Percentiles rank a stretch among this genome's conserved stretches.
Evolutionary conservation across 768 basidiomycete species (phyloP).

Genomic region (Boletellus sp.): DNA sequence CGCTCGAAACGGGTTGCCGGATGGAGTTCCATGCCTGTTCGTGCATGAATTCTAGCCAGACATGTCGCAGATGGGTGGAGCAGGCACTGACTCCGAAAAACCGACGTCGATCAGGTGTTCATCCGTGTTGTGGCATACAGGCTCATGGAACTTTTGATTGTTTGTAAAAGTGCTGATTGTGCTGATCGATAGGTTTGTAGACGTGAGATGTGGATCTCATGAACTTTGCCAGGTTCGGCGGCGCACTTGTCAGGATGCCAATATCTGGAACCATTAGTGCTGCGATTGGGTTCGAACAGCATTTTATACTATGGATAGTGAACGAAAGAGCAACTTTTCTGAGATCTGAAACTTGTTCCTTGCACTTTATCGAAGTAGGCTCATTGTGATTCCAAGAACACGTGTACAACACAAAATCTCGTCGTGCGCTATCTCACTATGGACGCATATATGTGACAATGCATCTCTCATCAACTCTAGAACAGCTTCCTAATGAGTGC

Average conservation of each 20-base stretch:
- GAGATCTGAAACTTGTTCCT: no score
- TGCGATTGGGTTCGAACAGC: constrained; percentile 47
- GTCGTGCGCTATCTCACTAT: no score
- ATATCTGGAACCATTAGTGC: constrained; percentile 67
- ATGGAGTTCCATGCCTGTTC: constrained; percentile 59
- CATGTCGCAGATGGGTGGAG: constrained; percentile 53
- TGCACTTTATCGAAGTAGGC: no score
- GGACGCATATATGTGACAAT: no score
- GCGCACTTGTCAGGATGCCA: constrained; percentile 64
- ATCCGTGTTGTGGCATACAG: constrained; percentile 63
- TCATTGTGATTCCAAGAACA: no score
- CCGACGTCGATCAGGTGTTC: constrained; percentile 39
- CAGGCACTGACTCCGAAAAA: constrained; percentile 34
- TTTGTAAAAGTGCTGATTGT: neutral
- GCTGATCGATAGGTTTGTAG: constrained; percentile 43
- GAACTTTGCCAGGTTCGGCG: constrained; percentile 57
- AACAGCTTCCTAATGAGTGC: no score
- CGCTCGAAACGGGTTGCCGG: no score
- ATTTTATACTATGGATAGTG: no score
- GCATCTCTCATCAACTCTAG: no score
- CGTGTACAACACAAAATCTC: no score
- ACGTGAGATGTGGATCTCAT: constrained; percentile 61
- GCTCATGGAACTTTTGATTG: constrained; percentile 31
- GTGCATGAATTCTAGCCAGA: constrained; percentile 58
- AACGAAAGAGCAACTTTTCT: no score